Evolutionary conservation across 1,284 basidiomycete species (phyloP).

Genomic region (Rugiboletus extremiorientalis): DNA sequence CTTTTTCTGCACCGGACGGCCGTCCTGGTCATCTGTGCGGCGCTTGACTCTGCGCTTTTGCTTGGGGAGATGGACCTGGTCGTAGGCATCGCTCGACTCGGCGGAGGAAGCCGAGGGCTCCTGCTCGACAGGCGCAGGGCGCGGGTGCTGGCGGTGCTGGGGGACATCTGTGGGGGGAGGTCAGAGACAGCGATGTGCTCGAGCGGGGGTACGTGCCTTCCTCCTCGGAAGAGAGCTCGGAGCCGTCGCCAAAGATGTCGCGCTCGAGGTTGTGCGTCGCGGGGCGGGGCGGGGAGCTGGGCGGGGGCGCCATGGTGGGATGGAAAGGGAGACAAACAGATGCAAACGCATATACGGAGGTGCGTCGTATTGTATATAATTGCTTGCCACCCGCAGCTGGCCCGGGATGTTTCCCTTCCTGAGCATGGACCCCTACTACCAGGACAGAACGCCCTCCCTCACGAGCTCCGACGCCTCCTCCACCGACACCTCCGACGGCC

Average conservation of each 20-base stretch:
- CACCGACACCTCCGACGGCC: constrained; percentile 11
- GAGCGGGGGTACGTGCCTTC: constrained; percentile 44
- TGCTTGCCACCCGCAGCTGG: no score
- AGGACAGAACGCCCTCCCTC: constrained; percentile 33
- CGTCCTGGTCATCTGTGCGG: constrained; percentile 24
- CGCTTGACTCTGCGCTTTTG: constrained; percentile 27
- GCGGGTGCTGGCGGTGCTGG: constrained; percentile 36
- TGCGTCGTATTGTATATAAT: no score
- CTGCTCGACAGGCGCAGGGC: constrained; percentile 37
- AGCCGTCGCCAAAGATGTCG: constrained; percentile 77
- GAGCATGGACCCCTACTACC: constrained; percentile 25
- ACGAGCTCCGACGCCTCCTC: constrained; percentile 31
- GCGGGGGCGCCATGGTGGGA: neutral
- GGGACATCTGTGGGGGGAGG: constrained; percentile 26
- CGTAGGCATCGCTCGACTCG: constrained; percentile 69
- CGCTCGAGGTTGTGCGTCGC: constrained; percentile 47
- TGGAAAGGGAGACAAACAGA: constrained; percentile 21
- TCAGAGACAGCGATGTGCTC: neutral
- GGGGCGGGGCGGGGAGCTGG: neutral
- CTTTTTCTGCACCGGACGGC: constrained; percentile 46
- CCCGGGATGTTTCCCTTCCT: constrained; percentile 15
- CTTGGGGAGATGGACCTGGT: constrained; percentile 47
- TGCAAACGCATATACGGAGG: no score
- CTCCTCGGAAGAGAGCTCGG: constrained; percentile 72
- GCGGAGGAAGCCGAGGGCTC: constrained; percentile 51